Evolutionary conservation across 2,329 filamentous ascomycete species (phyloP), one percentile per base, ranked within the genome.

Genomic region (Decorospora gaudefroyi): DNA sequence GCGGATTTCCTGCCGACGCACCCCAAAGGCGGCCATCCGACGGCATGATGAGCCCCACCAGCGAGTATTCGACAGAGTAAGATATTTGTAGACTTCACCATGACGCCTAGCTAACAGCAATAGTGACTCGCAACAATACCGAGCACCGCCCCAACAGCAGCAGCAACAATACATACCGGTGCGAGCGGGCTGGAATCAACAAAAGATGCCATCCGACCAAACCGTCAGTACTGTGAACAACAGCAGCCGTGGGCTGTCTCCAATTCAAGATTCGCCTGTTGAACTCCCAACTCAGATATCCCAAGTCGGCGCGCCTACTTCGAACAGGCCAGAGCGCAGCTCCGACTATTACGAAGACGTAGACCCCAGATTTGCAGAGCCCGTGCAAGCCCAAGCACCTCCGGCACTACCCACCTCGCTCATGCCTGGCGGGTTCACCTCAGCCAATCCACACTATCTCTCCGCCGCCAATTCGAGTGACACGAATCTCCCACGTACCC

Each of bases 291-390:
- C 62, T 12, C 67, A 66, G 43, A 37, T 61, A 9, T 57, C 68
- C 6, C 60, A 57, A 9, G 45, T 60, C 11, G 61, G 57, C 19
- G 40, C 43, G 6, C 50, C 59, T 25, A 55, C 33, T 26, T 65
- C 67, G 18, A 51, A 53, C 5, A 42, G 16, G 2, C 22, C 31
- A 30, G 67, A 70, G 25, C 59, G 60, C 16, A 69, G 59, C 35
- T 76, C 78, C 8, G 64, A 80, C 51, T 97, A 97, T 72, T 95
- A 95, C 65, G 93, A 97, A 76, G 92, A 97, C 67, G 83, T 96
- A 9, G 90, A 96, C 55, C 90, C 92, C 30, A 87, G 85, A 43
- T 97, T 96, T 63, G 87, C 84, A 22, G 79, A 82, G 43, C 71
- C 73, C 17, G 41, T 57, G 51, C 55, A 46, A 41, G 44, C 41